These are phyloP conservation scores for Termitomyces heimii DNA, from an alignment of 768 basidiomycete genomes.

Conservation along the genomic window DNA sequence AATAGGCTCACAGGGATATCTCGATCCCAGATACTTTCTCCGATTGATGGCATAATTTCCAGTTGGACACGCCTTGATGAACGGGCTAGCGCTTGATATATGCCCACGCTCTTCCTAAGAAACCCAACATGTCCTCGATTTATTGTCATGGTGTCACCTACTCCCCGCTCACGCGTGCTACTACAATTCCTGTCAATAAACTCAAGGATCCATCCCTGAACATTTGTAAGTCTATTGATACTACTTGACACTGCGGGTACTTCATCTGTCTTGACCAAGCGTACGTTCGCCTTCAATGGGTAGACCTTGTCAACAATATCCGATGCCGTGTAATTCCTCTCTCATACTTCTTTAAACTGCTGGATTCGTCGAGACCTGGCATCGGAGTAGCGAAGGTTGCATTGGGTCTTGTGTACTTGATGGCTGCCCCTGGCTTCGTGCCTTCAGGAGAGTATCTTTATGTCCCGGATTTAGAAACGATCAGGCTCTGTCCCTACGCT, in stretches of 20 bases:
- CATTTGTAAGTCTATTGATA: conserved; percentile 3
- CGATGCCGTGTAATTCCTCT: conserved; percentile 57
- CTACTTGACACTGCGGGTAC: too few relatives aligned
- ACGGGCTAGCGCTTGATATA: too few relatives aligned
- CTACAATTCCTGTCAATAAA: conserved; percentile 4
- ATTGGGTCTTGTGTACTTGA: conserved; percentile 47
- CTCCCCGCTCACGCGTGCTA: conserved; percentile 6
- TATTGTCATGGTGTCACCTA: conserved; percentile 18
- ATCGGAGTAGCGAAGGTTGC: conserved; percentile 37
- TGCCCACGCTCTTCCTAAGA: too few relatives aligned
- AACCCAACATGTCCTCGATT: conserved; percentile 7
- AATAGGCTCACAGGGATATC: too few relatives aligned
- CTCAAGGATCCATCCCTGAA: conserved; percentile 8
- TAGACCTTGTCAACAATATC: conserved; percentile 53
- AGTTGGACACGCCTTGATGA: too few relatives aligned
- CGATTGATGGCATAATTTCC: too few relatives aligned
- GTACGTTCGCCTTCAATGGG: conserved; percentile 62
- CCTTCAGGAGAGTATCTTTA: conserved; percentile 55
- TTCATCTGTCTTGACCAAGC: conserved; percentile 5
- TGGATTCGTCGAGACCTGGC: conserved; percentile 47
- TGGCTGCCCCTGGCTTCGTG: conserved; percentile 38
- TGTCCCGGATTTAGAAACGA: conserved; percentile 47
- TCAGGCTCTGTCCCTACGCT: conserved; percentile 50
- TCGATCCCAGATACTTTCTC: too few relatives aligned
- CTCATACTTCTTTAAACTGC: conserved; percentile 46